Base-by-base conservation (phyloP, 2,329 filamentous ascomycete genomes). In the Metarhizium guizhouense region DNA sequence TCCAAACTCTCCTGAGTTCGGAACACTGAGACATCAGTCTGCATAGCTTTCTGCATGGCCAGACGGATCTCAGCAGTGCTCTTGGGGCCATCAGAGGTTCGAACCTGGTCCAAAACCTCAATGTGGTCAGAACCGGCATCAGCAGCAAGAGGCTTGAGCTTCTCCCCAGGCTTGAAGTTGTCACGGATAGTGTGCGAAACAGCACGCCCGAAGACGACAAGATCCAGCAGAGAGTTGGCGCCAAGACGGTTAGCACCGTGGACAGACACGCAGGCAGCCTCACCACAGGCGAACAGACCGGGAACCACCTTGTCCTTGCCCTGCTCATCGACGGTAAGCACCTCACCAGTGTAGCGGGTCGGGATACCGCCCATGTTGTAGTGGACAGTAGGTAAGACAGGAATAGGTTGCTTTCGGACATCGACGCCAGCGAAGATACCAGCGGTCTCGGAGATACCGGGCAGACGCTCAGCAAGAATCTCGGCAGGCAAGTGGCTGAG, bases 361-460 rank as follows among this genome's bases (percentile, higher is more conserved):
- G 93, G 93, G 65, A 99, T 96, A 82, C 94, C 93, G 75, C 93
- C 93, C 94, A 97, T 99, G 83, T 96, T 96, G 83, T 99, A 99
- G 81, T 99, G 92, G 63, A 96, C 93, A 48, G 93, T 97, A 57
- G 93, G 93, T 60, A 97, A 81, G 62, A 97, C 93, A 59, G 93
- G 93, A 65, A 97, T 97, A 62, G 93, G 93, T 76, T 96, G 89
- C 80, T 96, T 96, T 69, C 86, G 87, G 64, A 99, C 93, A 72
- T 99, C 94, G 65, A 99, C 92, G 76, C 94, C 93, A 58, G 93
- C 83, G 75, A 99, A 99, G 68, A 97, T 97, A 65, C 90, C 91
- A 54, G 93, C 94, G 38, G 94, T 99, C 81, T 99, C 94, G 43
- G 93, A 96, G 72, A 99, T 99, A 84, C 93, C 93, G 56, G 93